Percentiles rank a stretch among this genome's conserved stretches.
Evolutionary conservation across 768 basidiomycete species (phyloP).

Genomic region (Leccinum longicurvipes): DNA sequence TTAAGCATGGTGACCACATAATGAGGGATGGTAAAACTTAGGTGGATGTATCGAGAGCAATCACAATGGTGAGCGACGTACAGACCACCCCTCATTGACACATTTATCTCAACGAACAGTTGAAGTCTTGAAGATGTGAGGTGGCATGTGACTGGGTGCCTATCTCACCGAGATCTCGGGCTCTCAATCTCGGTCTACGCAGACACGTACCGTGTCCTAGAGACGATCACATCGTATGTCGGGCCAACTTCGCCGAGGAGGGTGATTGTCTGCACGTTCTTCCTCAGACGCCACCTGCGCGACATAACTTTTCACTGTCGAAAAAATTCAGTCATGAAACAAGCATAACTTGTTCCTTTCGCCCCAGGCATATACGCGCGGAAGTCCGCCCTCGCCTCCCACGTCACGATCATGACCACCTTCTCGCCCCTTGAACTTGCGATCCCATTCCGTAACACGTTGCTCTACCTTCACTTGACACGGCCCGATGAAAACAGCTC

Average conservation of each 20-base stretch:
- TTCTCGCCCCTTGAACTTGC: slow-evolving; percentile 88
- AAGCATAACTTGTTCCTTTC: not conserved
- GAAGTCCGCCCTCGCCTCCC: slow-evolving; percentile 90
- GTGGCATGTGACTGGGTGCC: too few relatives aligned
- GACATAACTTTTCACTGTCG: slow-evolving; percentile 92
- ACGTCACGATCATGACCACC: slow-evolving; percentile 89
- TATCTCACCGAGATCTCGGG: too few relatives aligned
- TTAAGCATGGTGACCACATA: too few relatives aligned
- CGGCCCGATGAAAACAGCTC: too few relatives aligned
- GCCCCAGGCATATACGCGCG: slow-evolving; percentile 83
- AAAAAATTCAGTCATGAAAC: not conserved
- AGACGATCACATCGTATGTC: slow-evolving; percentile 96
- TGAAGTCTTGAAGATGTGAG: too few relatives aligned
- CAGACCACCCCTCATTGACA: too few relatives aligned
- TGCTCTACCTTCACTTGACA: slow-evolving; percentile 98
- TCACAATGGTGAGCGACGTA: too few relatives aligned
- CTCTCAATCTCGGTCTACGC: slow-evolving; percentile 93
- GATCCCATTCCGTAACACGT: slow-evolving; percentile 83
- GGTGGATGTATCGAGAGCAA: too few relatives aligned
- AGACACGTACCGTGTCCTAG: slow-evolving; percentile 91
- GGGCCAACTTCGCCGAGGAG: slow-evolving; percentile 91
- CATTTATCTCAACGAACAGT: too few relatives aligned
- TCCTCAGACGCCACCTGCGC: slow-evolving; percentile 92
- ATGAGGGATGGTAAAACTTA: too few relatives aligned
- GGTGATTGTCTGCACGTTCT: slow-evolving; percentile 93